A percentile compares a stretch with the other conserved stretches of the same genome.
Evolutionary conservation across 345 rosid genomes (phyloP).

Genomic region (Eutrema yunnanense): DNA sequence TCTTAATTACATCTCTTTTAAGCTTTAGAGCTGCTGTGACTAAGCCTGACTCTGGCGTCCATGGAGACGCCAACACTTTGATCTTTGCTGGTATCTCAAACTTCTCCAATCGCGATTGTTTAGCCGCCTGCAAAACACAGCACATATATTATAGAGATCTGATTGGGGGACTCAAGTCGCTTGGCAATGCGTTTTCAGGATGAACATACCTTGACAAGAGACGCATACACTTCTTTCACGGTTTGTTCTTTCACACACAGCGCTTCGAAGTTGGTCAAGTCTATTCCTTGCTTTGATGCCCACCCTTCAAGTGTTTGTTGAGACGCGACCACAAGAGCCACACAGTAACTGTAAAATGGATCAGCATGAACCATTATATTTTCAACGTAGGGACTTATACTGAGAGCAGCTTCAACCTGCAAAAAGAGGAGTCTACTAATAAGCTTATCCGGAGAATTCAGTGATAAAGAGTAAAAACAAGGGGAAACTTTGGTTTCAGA

Average conservation of each 20-base stretch:
- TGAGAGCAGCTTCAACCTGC: slow-evolving; percentile 90
- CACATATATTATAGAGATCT: background rate
- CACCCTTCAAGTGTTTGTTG: slow-evolving; percentile 65
- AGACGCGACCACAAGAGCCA: slow-evolving; percentile 79
- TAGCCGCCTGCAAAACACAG: slow-evolving; percentile 49
- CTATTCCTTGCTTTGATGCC: slow-evolving; percentile 70
- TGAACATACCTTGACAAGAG: slow-evolving; percentile 61
- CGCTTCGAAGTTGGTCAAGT: slow-evolving; percentile 43
- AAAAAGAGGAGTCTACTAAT: slow-evolving; percentile 14
- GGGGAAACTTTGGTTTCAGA: background rate
- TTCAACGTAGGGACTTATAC: slow-evolving; percentile 67
- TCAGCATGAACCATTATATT: slow-evolving; percentile 92
- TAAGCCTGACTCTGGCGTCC: slow-evolving; percentile 96
- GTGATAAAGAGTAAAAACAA: background rate
- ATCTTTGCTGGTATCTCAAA: slow-evolving; percentile 93
- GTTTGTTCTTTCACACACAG: slow-evolving; percentile 62
- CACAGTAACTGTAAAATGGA: slow-evolving; percentile 84
- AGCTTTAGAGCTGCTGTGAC: slow-evolving; percentile 93
- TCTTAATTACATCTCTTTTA: slow-evolving; percentile 77
- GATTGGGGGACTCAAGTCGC: background rate
- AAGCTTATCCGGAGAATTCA: background rate
- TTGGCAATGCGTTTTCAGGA: background rate
- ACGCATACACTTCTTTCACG: slow-evolving; percentile 68
- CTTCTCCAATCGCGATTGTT: slow-evolving; percentile 67
- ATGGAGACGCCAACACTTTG: slow-evolving; percentile 64